Evolutionary conservation across 108 stramenopile species (phyloP).

Genomic region (Nitzschia sp.): DNA sequence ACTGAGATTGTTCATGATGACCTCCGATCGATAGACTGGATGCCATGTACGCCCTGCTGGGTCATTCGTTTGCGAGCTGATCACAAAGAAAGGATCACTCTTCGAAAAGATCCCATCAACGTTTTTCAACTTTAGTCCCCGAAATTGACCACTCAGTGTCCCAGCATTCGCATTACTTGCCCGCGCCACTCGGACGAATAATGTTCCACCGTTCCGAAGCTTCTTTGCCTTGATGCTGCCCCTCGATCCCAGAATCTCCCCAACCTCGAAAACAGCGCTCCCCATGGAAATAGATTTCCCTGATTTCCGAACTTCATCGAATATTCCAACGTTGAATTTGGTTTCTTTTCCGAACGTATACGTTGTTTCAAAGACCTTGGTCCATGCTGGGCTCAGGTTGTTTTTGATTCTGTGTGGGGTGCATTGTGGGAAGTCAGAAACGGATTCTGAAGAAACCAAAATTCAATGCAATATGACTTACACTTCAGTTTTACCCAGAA

Average conservation of each 20-base stretch:
- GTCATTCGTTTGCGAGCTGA: slow-evolving; percentile 42
- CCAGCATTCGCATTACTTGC: slow-evolving; percentile 14
- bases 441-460: not conserved
- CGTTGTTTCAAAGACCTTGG: slow-evolving; percentile 47
- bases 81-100: slow-evolving; percentile 78
- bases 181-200: slow-evolving; percentile 51
- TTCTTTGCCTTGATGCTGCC: slow-evolving; percentile 77
- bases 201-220: slow-evolving; percentile 54
- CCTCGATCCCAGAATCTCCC: slow-evolving; percentile 67
- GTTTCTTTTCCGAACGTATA: slow-evolving; percentile 67
- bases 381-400: slow-evolving; percentile 66
- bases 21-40: slow-evolving; percentile 55
- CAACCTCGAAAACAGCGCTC: slow-evolving; percentile 70
- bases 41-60: slow-evolving; percentile 59
- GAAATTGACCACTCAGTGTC: slow-evolving; percentile 20
- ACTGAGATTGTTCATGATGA: slow-evolving; percentile 62
- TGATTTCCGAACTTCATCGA: slow-evolving; percentile 54
- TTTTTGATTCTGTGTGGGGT: slow-evolving; percentile 63
- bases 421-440: not conserved
- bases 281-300: slow-evolving; percentile 52
- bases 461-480: slow-evolving; percentile 3
- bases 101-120: slow-evolving; percentile 78
- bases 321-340: slow-evolving; percentile 48
- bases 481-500: slow-evolving; percentile 80
- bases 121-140: slow-evolving; percentile 76